These are phyloP conservation scores for Chionographis japonica DNA, from an alignment of 106 monocot genomes.

Conservation along the genomic window DNA sequence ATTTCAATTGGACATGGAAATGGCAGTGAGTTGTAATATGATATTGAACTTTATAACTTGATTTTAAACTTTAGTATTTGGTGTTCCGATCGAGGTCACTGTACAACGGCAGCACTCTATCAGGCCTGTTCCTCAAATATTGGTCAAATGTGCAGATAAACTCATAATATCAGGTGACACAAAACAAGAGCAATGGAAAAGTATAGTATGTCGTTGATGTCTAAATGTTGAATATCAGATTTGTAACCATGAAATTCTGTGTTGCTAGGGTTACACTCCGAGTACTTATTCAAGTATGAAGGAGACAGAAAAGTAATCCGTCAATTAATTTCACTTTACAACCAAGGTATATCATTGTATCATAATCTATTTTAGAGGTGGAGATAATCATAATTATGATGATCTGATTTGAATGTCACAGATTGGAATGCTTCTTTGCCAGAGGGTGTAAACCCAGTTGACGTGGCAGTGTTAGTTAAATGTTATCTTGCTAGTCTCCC, in stretches of 20 bases:
- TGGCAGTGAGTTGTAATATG: too few relatives aligned
- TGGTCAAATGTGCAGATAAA: conserved; percentile 84
- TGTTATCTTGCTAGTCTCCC: conserved; percentile 90
- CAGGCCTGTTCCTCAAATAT: conserved; percentile 65
- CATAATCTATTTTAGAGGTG: not conserved
- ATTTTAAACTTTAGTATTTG: conserved; percentile 57
- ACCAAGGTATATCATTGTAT: conserved; percentile 47
- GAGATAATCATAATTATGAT: not conserved
- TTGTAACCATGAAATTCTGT: conserved; percentile 7
- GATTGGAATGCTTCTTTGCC: conserved; percentile 79
- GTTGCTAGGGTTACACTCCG: conserved; percentile 54
- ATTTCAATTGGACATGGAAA: not conserved
- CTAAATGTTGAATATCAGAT: not conserved
- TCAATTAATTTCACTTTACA: conserved; percentile 76
- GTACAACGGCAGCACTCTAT: conserved; percentile 68
- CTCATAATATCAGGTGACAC: conserved; percentile 71
- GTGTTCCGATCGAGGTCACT: conserved; percentile 68
- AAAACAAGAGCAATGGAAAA: not conserved
- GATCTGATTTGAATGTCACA: conserved; percentile 31
- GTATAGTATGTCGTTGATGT: not conserved
- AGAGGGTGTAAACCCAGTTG: conserved; percentile 57
- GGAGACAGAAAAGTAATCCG: conserved; percentile 66
- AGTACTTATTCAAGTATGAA: conserved; percentile 75
- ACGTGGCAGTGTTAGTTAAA: conserved; percentile 76
- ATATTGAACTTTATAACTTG: not conserved